Evolutionary conservation across 176 grass and related monocot genomes (phyloP).

Genomic region (Lolium rigidum): DNA sequence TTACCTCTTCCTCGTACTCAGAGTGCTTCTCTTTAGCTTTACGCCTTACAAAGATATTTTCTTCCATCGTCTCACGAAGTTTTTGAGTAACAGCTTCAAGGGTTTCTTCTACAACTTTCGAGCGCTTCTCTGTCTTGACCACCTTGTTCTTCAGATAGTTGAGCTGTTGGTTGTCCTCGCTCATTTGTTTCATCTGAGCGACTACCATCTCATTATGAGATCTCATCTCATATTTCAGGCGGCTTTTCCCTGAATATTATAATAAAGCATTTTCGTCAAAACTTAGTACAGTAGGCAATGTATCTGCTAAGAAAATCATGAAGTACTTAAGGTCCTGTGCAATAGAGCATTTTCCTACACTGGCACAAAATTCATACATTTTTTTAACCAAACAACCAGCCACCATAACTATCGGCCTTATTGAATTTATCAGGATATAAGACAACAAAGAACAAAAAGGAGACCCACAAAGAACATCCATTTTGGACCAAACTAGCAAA

Average conservation of each 20-base stretch:
- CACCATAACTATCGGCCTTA: background rate
- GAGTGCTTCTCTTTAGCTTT: constrained; percentile 82
- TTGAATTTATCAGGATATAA: constrained; percentile 3
- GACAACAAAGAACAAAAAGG: background rate
- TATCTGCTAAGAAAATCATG: background rate
- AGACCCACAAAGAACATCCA: background rate
- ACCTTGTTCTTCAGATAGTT: constrained; percentile 77
- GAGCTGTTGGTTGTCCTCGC: constrained; percentile 85
- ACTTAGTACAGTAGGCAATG: constrained; percentile 1
- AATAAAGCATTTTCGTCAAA: constrained; percentile 30
- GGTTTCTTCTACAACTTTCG: constrained; percentile 77
- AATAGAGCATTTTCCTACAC: background rate
- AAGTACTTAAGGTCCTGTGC: background rate
- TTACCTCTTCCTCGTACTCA: constrained; percentile 91
- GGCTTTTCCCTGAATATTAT: constrained; percentile 65
- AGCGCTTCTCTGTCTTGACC: constrained; percentile 66
- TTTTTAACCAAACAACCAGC: background rate
- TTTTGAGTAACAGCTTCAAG: constrained; percentile 64
- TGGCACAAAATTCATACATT: background rate
- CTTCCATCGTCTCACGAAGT: constrained; percentile 70
- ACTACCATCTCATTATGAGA: constrained; percentile 98
- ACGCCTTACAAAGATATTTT: constrained; percentile 62
- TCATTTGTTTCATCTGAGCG: constrained; percentile 85
- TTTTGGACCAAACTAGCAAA: constrained; percentile 2
- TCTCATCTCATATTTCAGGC: constrained; percentile 79